phyloP scores from a whole-genome alignment of 2,329 filamentous ascomycete genomes.

The Colletotrichum ledebouriae region DNA sequence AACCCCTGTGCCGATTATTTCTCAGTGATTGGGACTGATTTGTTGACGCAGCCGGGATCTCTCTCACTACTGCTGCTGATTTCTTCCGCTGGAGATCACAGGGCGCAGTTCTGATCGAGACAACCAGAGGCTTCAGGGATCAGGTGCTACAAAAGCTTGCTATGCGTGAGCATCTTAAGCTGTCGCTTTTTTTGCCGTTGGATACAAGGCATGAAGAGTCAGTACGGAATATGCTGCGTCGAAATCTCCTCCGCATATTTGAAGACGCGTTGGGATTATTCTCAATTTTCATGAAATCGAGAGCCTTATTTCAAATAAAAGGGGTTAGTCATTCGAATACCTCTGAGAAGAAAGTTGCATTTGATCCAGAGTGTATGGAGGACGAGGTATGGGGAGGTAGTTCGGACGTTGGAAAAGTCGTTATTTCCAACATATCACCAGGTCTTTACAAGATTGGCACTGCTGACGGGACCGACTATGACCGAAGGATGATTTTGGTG shows the following conservation, averaged over 20 bases:
- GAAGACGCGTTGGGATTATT: background rate
- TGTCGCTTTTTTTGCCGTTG: background rate
- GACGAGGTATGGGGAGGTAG: background rate
- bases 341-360: background rate
- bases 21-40: background rate
- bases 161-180: background rate
- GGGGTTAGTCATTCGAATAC: background rate
- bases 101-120: background rate
- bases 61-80: background rate
- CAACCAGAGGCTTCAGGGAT: background rate
- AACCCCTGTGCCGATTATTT: background rate
- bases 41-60: background rate
- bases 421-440: slow-evolving; percentile 6
- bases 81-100: slow-evolving; percentile 1
- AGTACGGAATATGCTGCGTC: background rate
- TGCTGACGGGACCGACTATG: slow-evolving; percentile 38
- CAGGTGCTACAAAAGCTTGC: background rate
- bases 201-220: too few relatives aligned
- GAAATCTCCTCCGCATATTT: background rate
- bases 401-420: background rate
- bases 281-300: slow-evolving; percentile 12
- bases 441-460: slow-evolving; percentile 30
- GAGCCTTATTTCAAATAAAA: background rate
- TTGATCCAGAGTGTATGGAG: background rate
- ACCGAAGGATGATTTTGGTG: slow-evolving; percentile 7